Base-by-base conservation (phyloP, 192 early-diverging fungal species). In the Entomortierella lignicola region DNA sequence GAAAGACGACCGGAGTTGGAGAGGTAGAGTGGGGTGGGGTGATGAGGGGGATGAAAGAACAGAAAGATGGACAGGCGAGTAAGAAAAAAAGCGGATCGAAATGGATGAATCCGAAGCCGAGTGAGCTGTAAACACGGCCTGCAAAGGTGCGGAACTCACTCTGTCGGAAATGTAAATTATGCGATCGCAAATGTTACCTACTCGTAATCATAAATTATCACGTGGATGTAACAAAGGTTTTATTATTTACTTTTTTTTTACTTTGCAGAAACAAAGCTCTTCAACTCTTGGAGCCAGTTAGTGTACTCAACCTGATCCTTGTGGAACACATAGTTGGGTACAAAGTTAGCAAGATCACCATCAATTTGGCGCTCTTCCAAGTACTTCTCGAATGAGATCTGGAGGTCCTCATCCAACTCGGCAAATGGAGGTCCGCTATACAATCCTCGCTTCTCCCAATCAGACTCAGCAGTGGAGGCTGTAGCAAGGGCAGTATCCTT, bases 251-350 rank as follows among this genome's bases (percentile, higher is more conserved):
- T 12, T 3, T 4, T 47, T 60, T 21, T 70, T 83, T 83, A 89
- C 65, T 81, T 81, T 30, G 89, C 85, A 32, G 87, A 75, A 56
- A 99, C 88, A 80, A 97, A 97, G 25, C 85, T 82, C 64, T 89
- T 90, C 60, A 97, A 90, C 37, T 90, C 87, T 63, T 91, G 83
- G 34, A 99, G 83, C 97, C 97, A 99, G 69, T 86, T 77, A 17
- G 88, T 73, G 81, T 99, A 99, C 87, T 99, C 97, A 63, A 89
- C 83, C 86, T 97, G 95, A 87, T 99, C 97, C 90, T 98, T 99
- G 86, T 87, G 88, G 85, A 96, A 94, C 65, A 96, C 88, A 84
- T 93, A 99, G 71, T 88, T 89, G 57, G 94, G 91, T 55, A 99
- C 88, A 80, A 97, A 97, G 73, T 90, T 85, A 31, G 94, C 91